Conservation (phyloP, 441 rosid species). For the Erodium chrysanthum region DNA sequence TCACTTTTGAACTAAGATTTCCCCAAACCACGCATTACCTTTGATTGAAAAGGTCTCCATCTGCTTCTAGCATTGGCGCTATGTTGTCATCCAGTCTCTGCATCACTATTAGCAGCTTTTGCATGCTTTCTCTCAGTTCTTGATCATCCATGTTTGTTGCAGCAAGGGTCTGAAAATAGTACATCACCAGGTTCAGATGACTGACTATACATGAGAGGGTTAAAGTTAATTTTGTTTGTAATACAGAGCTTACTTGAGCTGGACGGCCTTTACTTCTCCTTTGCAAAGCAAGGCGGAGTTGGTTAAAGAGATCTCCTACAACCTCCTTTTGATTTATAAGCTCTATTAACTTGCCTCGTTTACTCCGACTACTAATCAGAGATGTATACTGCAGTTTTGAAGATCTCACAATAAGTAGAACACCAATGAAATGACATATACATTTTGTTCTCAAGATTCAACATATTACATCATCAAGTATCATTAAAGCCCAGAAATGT, state of each 20-base stretch:
- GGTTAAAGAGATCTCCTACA: constrained; percentile 86
- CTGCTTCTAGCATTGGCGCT: constrained; percentile 74
- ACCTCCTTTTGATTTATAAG: constrained; percentile 86
- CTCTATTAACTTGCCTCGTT: constrained; percentile 59
- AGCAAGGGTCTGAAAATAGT: constrained; percentile 58
- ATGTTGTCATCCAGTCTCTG: constrained; percentile 83
- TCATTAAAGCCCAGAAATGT: not conserved
- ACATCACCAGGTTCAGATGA: no score
- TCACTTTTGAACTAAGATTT: not conserved
- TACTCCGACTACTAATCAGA: constrained; percentile 53
- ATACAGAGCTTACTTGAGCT: constrained; percentile 62
- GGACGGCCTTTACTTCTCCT: constrained; percentile 68
- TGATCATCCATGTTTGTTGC: constrained; percentile 80
- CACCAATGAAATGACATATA: not conserved
- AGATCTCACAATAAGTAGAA: not conserved
- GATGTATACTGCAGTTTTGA: constrained; percentile 60
- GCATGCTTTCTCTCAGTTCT: constrained; percentile 84
- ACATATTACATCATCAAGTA: not conserved
- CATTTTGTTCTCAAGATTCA: not conserved
- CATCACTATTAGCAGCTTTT: constrained; percentile 88
- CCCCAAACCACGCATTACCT: constrained; percentile 32
- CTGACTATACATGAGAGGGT: no score
- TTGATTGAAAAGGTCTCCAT: constrained; percentile 78
- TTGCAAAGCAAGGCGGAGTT: constrained; percentile 81
- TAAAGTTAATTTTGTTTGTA: constrained; percentile 4